Percentiles rank a stretch among this genome's conserved stretches.
Evolutionary conservation across 768 basidiomycete genomes (phyloP).

Genomic region (Kwoniella sp.): DNA sequence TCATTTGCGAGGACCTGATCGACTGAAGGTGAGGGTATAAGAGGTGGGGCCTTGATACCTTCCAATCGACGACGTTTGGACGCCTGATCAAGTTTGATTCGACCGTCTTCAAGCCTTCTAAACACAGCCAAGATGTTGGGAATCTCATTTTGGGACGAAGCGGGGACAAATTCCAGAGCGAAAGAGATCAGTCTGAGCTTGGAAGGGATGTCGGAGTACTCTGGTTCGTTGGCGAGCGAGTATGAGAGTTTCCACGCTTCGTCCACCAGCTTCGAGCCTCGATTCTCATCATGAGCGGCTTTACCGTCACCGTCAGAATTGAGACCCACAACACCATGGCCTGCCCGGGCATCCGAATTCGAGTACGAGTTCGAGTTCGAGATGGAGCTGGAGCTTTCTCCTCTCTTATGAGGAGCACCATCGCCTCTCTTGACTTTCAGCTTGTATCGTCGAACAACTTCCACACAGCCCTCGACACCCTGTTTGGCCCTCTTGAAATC

Average conservation of each 20-base stretch:
- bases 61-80: constrained; percentile 59
- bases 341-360: too few species aligned
- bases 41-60: constrained; percentile 15
- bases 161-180: constrained; percentile 81
- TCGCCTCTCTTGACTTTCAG: neutral
- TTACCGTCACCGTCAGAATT: neutral
- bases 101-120: constrained; percentile 65
- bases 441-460: constrained; percentile 32
- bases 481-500: constrained; percentile 77
- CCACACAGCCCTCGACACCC: constrained; percentile 71
- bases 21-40: constrained; percentile 56
- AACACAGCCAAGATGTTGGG: constrained; percentile 76
- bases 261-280: constrained; percentile 56
- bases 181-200: constrained; percentile 74
- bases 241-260: constrained; percentile 90
- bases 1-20: constrained; percentile 44
- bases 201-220: constrained; percentile 68
- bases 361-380: too few species aligned
- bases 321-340: too few species aligned
- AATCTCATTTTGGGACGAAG: constrained; percentile 63
- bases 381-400: constrained; percentile 5
- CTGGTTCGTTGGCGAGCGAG: constrained; percentile 79
- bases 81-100: constrained; percentile 37
- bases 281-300: constrained; percentile 53
- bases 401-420: constrained; percentile 1